Evolutionary conservation across 2,329 filamentous ascomycete genomes (phyloP).

Genomic region (Massarina eburnea): DNA sequence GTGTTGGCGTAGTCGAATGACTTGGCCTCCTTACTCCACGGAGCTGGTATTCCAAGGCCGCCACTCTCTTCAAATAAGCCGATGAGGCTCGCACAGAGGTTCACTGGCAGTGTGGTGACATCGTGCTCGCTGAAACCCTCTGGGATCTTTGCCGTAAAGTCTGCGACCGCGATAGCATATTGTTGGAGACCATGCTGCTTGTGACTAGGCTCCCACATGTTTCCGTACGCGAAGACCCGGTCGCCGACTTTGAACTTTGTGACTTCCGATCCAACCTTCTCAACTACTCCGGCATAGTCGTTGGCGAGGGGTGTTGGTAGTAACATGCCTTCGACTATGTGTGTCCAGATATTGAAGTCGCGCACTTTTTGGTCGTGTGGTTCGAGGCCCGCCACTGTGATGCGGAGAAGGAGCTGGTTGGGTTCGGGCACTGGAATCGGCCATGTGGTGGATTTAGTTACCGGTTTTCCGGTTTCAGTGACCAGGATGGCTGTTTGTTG

Average conservation of each 20-base stretch:
- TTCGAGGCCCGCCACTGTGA: constrained; percentile 39
- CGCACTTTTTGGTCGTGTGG: constrained; percentile 46
- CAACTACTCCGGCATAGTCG: constrained; percentile 53
- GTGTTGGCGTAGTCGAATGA: constrained; percentile 24
- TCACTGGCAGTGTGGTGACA: constrained; percentile 42
- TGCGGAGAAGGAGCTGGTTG: constrained; percentile 41
- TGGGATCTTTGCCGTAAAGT: constrained; percentile 36
- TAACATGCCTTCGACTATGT: too few relatives aligned
- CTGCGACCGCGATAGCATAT: constrained; percentile 40
- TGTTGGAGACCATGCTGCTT: constrained; percentile 40
- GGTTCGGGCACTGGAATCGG: constrained; percentile 14
- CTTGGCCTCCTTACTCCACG: constrained; percentile 21
- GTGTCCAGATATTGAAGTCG: constrained; percentile 42
- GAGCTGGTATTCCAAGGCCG: constrained; percentile 28
- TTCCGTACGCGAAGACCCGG: constrained; percentile 52
- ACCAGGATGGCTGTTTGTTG: constrained; percentile 2
- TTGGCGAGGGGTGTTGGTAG: constrained; percentile 40
- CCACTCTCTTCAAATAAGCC: constrained; percentile 35
- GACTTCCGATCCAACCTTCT: constrained; percentile 55
- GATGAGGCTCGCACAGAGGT: constrained; percentile 37
- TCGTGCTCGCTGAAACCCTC: constrained; percentile 38
- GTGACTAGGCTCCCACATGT: constrained; percentile 3
- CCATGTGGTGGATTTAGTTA: not conserved
- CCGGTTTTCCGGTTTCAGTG: not conserved
- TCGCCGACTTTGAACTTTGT: constrained; percentile 59